Conservation (phyloP, 2,329 filamentous ascomycete genomes). For the Microsporum audouinii region DNA sequence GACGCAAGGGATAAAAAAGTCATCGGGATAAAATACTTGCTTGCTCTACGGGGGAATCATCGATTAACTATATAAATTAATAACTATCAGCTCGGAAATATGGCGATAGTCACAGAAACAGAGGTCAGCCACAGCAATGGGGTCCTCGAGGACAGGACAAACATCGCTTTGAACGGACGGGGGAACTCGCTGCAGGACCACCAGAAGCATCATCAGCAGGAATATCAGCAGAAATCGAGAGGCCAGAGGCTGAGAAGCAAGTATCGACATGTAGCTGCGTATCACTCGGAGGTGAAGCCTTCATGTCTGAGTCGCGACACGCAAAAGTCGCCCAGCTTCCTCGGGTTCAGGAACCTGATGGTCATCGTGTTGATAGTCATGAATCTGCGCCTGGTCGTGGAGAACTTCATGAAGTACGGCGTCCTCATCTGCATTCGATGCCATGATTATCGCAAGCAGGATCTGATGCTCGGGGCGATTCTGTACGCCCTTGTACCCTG, state of each 20-base stretch:
- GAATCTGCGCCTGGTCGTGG: constrained; percentile 86
- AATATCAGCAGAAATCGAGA: background rate
- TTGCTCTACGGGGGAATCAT: background rate
- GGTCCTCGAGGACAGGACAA: background rate
- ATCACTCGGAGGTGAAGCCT: constrained; percentile 59
- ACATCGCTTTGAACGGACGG: constrained; percentile 3
- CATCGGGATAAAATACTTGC: background rate
- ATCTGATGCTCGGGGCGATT: constrained; percentile 61
- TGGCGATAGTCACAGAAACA: background rate
- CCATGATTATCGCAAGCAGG: constrained; percentile 72
- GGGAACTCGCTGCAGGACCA: background rate
- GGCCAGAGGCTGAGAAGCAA: constrained; percentile 41
- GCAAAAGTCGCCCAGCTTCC: constrained; percentile 62
- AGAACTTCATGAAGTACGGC: constrained; percentile 97
- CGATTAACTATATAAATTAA: background rate
- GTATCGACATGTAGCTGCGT: constrained; percentile 84
- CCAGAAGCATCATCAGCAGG: constrained; percentile 8
- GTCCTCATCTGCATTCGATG: constrained; percentile 85
- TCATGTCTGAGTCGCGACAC: constrained; percentile 84
- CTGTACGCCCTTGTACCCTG: constrained; percentile 82
- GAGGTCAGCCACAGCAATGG: background rate
- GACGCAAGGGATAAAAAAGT: background rate
- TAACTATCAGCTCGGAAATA: background rate
- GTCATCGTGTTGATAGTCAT: constrained; percentile 84
- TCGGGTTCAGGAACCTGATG: constrained; percentile 94